These are phyloP conservation scores for Triangularia setosa DNA, from an alignment of 2,329 filamentous ascomycete genomes.

Conservation along the genomic window DNA sequence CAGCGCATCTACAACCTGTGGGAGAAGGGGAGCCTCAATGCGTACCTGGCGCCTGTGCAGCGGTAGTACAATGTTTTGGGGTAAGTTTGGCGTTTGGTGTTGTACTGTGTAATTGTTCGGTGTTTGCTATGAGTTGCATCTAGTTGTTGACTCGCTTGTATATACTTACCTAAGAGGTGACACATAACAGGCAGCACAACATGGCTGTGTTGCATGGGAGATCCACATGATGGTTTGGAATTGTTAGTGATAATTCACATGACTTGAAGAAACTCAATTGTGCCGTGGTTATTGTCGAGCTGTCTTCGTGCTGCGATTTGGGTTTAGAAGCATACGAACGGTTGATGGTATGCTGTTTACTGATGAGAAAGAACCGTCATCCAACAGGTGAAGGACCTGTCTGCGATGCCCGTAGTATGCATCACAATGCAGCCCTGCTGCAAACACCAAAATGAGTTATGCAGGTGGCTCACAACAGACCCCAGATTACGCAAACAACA, in stretches of 20 bases:
- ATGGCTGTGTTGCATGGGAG: neutral
- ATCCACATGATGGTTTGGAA: neutral
- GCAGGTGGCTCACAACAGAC: too few species aligned
- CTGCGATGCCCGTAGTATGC: neutral
- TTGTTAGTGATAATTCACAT: neutral
- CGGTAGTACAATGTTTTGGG: constrained; percentile 5
- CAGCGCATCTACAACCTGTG: constrained; percentile 40
- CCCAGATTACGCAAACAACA: too few species aligned
- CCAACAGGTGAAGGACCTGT: too few species aligned
- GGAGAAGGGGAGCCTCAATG: constrained; percentile 37
- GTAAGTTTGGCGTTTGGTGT: too few species aligned
- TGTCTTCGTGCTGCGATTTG: too few species aligned
- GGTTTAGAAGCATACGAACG: neutral
- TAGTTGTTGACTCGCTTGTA: neutral
- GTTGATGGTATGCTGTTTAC: too few species aligned
- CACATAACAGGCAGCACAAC: neutral
- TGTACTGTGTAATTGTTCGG: too few species aligned
- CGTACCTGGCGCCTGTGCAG: constrained; percentile 33
- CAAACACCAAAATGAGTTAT: too few species aligned
- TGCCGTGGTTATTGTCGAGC: too few species aligned
- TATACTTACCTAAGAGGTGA: neutral
- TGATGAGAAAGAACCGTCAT: too few species aligned
- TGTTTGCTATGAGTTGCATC: neutral
- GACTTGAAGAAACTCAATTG: neutral
- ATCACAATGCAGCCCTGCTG: neutral